Conservation (phyloP, 2,329 filamentous ascomycete species). For the Cladosporium halotolerans region DNA sequence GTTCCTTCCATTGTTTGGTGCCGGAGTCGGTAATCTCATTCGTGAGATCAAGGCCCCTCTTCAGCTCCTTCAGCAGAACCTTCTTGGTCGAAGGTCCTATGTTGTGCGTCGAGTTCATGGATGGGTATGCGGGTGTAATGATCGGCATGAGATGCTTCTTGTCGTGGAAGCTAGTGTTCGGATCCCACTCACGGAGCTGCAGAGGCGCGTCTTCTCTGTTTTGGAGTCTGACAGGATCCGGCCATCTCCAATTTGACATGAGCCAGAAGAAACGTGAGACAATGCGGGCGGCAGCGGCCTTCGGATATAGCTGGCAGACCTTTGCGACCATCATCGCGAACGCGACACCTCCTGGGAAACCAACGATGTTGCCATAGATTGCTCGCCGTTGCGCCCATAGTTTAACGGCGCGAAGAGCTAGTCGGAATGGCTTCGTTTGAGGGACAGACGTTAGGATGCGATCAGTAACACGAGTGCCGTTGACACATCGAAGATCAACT, state of each 20-base stretch:
- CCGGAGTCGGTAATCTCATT: constrained; percentile 67
- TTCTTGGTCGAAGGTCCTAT: constrained; percentile 79
- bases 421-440: constrained; percentile 80
- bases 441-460: constrained; percentile 86
- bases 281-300: constrained; percentile 80
- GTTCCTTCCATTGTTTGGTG: constrained; percentile 73
- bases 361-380: constrained; percentile 93
- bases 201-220: constrained; percentile 75
- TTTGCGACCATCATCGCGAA: constrained; percentile 97
- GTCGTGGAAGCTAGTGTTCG: constrained; percentile 75
- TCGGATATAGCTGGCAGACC: constrained; percentile 92
- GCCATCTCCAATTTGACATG: constrained; percentile 89
- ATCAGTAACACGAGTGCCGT: constrained; percentile 89
- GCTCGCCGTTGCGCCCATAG: constrained; percentile 90
- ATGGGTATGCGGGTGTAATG: constrained; percentile 94
- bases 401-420: constrained; percentile 87
- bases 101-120: constrained; percentile 96
- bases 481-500: constrained; percentile 78
- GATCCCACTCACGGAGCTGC: constrained; percentile 88
- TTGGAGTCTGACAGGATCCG: constrained; percentile 85
- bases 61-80: constrained; percentile 76
- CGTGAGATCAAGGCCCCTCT: constrained; percentile 69
- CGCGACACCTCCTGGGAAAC: constrained; percentile 91
- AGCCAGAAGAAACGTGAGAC: constrained; percentile 93
- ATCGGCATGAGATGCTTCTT: constrained; percentile 91